phyloP scores from a whole-genome alignment of 139 green algal species.

The Chlorella sorokiniana region DNA sequence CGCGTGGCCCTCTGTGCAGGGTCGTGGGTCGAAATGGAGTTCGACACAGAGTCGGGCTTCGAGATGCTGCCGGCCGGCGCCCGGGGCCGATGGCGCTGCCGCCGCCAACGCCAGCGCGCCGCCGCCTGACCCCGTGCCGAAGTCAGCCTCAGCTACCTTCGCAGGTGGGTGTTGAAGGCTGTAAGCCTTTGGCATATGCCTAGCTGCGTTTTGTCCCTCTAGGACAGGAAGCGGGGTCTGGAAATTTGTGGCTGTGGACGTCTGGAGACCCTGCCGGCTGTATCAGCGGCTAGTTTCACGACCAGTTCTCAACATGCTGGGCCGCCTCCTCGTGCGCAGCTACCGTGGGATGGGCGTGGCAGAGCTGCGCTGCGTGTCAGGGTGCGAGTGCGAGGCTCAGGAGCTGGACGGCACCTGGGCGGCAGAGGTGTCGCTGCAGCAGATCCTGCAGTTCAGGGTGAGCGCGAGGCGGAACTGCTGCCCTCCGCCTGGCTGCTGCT shows the following conservation, averaged over 20 bases:
- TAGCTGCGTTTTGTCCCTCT: too few species aligned
- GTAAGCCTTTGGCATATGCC: too few species aligned
- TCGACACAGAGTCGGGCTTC: conserved; percentile 18
- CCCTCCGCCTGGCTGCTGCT: background rate
- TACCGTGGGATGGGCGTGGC: conserved; percentile 16
- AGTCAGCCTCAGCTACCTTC: conserved; percentile 23
- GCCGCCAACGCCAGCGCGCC: background rate
- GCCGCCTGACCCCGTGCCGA: background rate
- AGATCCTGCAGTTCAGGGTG: conserved; percentile 29
- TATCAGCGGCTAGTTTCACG: too few species aligned
- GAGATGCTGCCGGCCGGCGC: background rate
- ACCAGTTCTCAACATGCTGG: too few species aligned
- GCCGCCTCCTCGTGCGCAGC: too few species aligned
- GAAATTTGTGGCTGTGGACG: too few species aligned
- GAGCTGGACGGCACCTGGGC: conserved; percentile 24
- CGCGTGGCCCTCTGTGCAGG: background rate
- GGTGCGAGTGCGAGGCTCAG: conserved; percentile 18
- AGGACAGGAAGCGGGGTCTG: too few species aligned
- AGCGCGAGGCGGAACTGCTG: background rate
- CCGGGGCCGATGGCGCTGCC: too few species aligned
- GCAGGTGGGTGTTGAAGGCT: too few species aligned
- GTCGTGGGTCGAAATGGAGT: conserved; percentile 22
- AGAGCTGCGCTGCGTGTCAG: conserved; percentile 1
- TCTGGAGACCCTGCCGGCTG: too few species aligned
- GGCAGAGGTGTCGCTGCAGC: conserved; percentile 14